Evolutionary conservation across 345 rosid species (phyloP).

Genomic region (Nephelium lappaceum): DNA sequence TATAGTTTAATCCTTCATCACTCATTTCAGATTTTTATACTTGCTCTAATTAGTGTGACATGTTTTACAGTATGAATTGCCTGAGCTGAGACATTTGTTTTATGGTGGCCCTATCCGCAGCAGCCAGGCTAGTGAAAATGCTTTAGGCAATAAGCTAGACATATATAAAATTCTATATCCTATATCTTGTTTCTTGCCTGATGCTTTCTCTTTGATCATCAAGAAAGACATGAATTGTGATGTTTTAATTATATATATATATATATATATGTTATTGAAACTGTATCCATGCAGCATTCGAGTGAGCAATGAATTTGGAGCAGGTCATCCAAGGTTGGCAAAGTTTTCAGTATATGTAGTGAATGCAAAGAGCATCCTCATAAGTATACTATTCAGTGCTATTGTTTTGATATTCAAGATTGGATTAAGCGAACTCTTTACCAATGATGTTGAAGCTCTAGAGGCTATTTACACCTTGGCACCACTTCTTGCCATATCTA

Average conservation of each 20-base stretch:
- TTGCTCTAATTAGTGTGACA: background rate
- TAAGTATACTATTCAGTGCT: conserved; percentile 58
- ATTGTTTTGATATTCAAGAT: conserved; percentile 51
- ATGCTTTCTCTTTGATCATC: background rate
- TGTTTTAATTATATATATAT: background rate
- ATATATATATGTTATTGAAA: too few species aligned
- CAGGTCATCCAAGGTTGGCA: conserved; percentile 69
- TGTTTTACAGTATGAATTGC: conserved; percentile 70
- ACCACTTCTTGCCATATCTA: conserved; percentile 78
- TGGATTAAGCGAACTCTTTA: conserved; percentile 72
- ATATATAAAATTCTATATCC: too few species aligned
- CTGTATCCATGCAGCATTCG: conserved; percentile 52
- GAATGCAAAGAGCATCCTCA: conserved; percentile 52
- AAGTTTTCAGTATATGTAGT: conserved; percentile 74
- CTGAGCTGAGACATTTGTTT: conserved; percentile 76
- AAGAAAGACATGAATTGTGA: background rate
- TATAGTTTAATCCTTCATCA: too few species aligned
- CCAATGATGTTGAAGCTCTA: conserved; percentile 55
- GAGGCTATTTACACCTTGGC: conserved; percentile 59
- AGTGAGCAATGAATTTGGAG: conserved; percentile 90
- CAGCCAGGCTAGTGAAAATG: conserved; percentile 49
- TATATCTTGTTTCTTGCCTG: background rate
- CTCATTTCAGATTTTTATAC: too few species aligned
- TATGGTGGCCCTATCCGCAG: conserved; percentile 78
- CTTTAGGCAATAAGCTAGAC: background rate